Conservation (phyloP, 306 rosid species). For the Begonia peltatifolia region DNA sequence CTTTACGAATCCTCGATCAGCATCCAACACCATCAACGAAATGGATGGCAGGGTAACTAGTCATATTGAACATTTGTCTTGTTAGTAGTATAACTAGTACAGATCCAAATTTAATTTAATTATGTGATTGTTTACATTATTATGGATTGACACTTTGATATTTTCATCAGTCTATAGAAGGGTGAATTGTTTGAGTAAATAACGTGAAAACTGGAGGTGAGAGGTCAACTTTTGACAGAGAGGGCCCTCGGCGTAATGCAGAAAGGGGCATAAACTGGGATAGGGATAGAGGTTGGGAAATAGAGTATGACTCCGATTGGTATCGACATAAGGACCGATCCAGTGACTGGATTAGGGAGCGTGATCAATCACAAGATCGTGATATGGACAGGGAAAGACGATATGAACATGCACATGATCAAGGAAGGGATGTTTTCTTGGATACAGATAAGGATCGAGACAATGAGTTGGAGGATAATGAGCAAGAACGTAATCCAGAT, state of each 20-base stretch:
- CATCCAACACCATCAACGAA: constrained; percentile 63
- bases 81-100: too few species aligned
- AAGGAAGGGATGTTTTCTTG: constrained; percentile 19
- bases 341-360: constrained; percentile 40
- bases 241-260: constrained; percentile 19
- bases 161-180: constrained; percentile 59
- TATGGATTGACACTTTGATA: constrained; percentile 1
- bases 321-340: constrained; percentile 31
- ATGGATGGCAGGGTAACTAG: constrained; percentile 85
- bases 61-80: neutral
- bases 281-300: constrained; percentile 28
- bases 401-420: constrained; percentile 29
- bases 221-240: constrained; percentile 53
- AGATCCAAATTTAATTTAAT: too few species aligned
- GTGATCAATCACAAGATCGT: constrained; percentile 38
- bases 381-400: constrained; percentile 44
- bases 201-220: constrained; percentile 61
- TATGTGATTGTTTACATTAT: too few species aligned
- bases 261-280: constrained; percentile 62
- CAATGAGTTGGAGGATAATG: constrained; percentile 18
- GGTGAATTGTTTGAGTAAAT: constrained; percentile 67
- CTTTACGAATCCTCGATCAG: constrained; percentile 78
- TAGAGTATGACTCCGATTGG: constrained; percentile 37
- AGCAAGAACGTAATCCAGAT: constrained; percentile 16
- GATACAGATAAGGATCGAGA: constrained; percentile 28